A percentile compares a stretch with the other conserved stretches of the same genome.
These are phyloP conservation scores for Tuber magnatum DNA, from an alignment of 495 filamentous ascomycete species.

Conservation along the genomic window DNA sequence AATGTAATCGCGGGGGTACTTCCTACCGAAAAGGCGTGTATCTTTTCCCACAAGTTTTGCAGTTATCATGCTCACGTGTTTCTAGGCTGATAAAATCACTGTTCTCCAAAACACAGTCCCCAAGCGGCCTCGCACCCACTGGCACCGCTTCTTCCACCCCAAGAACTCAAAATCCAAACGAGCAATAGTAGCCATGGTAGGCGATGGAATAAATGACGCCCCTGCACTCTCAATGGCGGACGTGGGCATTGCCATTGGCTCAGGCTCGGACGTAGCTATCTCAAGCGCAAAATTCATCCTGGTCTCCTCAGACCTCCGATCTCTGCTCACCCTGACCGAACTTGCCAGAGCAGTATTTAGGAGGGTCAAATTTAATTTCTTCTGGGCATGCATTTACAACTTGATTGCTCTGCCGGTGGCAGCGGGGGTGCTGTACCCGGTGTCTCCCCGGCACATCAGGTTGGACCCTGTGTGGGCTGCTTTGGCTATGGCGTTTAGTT, in stretches of 20 bases:
- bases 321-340: slow-evolving; percentile 64
- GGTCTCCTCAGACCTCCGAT: slow-evolving; percentile 61
- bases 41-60: neutral
- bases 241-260: slow-evolving; percentile 76
- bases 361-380: slow-evolving; percentile 78
- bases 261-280: slow-evolving; percentile 78
- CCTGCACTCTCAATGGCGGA: slow-evolving; percentile 73
- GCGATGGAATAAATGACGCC: slow-evolving; percentile 85
- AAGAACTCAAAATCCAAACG: slow-evolving; percentile 22
- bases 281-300: slow-evolving; percentile 76
- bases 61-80: slow-evolving; percentile 1
- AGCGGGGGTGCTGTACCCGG: slow-evolving; percentile 70
- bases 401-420: slow-evolving; percentile 70
- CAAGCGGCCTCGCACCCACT: slow-evolving; percentile 42
- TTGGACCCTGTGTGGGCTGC: slow-evolving; percentile 7
- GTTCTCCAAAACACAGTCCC: slow-evolving; percentile 60
- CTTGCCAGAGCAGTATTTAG: slow-evolving; percentile 66
- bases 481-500: slow-evolving; percentile 66
- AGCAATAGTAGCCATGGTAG: slow-evolving; percentile 57
- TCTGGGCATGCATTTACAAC: slow-evolving; percentile 86
- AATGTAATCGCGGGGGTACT: slow-evolving; percentile 85
- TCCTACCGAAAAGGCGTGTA: slow-evolving; percentile 61
- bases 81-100: slow-evolving; percentile 63
- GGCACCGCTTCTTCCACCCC: slow-evolving; percentile 38
- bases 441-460: slow-evolving; percentile 12